Evolutionary conservation across 2,329 filamentous ascomycete species (phyloP), one percentile per base, ranked within the genome.

Genomic region (Thermoascus crustaceus): DNA sequence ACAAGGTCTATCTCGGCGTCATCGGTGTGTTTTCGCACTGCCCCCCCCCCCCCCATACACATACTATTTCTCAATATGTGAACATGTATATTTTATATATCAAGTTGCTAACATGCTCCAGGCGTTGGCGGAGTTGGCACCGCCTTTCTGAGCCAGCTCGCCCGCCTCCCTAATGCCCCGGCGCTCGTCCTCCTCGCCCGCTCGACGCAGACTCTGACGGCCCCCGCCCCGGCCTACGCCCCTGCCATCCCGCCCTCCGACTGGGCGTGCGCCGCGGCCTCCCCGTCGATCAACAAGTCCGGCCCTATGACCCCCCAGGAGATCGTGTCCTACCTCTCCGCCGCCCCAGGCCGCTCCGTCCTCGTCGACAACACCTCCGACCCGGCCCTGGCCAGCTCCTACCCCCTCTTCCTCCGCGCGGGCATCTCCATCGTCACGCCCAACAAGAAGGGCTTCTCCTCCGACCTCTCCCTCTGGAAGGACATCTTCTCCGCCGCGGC

Each of bases 371-470:
- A 96, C 69, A 98, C 91, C 34, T 93, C 85, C 64, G 88, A 85
- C 49, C 82, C 89, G 51, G 80, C 83, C 45, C 73, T 98, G 19
- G 91, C 89, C 32, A 76, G 84, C 42, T 67, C 76, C 19, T 98
- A 98, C 63, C 88, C 91, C 1, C 61, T 74, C 30, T 85, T 94
- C 61, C 69, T 98, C 42, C 73, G 76, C 52, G 76, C 78, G 44
- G 89, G 88, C 8, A 80, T 98, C 61, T 89, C 79, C 62, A 78
- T 98, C 50, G 85, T 96, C 18, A 98, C 91, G 1, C 88, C 91
- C 27, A 98, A 96, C 73, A 98, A 98, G 72, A 98, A 98, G 67
- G 89, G 84, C 9, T 98, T 98, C 66, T 93, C 86, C 0, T 80
- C 83, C 39, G 78, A 76, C 30, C 79, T 85, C 52, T 71, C 78